A percentile compares a stretch with the other conserved stretches of the same genome.
Conservation (phyloP, 1,284 basidiomycete species). For the Athelia psychrophila region DNA sequence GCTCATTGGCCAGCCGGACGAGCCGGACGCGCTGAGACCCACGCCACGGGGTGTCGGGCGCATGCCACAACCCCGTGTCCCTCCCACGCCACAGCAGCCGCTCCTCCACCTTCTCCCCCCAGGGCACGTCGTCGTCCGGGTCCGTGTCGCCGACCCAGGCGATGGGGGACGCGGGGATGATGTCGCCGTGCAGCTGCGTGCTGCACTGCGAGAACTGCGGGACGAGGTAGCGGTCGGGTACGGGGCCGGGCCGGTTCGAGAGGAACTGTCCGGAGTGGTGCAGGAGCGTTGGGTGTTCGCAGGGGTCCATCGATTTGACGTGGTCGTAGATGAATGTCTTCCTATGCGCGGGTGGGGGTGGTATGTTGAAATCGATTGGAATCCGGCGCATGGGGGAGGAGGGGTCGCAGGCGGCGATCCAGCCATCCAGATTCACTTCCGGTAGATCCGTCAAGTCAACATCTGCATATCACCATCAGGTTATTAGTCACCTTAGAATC, state of each 20-base stretch:
- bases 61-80: slow-evolving; percentile 61
- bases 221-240: slow-evolving; percentile 41
- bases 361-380: slow-evolving; percentile 26
- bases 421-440: slow-evolving; percentile 30
- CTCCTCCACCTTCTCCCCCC: slow-evolving; percentile 55
- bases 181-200: slow-evolving; percentile 57
- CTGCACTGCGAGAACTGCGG: slow-evolving; percentile 59
- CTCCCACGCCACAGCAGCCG: slow-evolving; percentile 63
- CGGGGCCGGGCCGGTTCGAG: slow-evolving; percentile 46
- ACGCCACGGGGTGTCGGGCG: slow-evolving; percentile 42
- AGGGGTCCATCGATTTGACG: slow-evolving; percentile 57
- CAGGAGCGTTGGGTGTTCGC: slow-evolving; percentile 47
- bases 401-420: slow-evolving; percentile 40
- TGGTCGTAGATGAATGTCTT: slow-evolving; percentile 59
- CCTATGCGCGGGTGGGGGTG: slow-evolving; percentile 20
- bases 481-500: slow-evolving; percentile 1
- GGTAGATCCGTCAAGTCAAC: slow-evolving; percentile 34
- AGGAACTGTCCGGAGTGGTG: slow-evolving; percentile 57
- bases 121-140: slow-evolving; percentile 43
- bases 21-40: slow-evolving; percentile 41
- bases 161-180: slow-evolving; percentile 50
- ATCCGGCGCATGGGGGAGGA: slow-evolving; percentile 31
- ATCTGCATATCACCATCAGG: slow-evolving; percentile 19
- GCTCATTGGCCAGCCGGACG: slow-evolving; percentile 33
- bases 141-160: slow-evolving; percentile 39